These are phyloP conservation scores for Stropharia rugosoannulata DNA, from an alignment of 768 basidiomycete species.

Conservation along the genomic window DNA sequence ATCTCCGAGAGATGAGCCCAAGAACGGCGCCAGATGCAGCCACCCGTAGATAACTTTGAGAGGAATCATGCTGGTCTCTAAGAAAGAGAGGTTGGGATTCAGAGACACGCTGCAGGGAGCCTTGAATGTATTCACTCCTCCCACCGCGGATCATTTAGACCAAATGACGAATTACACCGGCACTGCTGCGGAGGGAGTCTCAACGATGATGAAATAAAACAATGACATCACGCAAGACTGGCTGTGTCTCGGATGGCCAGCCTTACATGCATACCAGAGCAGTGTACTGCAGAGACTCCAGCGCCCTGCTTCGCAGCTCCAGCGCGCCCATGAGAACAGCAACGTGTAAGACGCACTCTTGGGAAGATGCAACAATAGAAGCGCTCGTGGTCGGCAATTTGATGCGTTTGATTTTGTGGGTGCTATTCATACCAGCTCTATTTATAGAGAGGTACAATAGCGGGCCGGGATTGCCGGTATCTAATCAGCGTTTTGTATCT, in stretches of 20 bases:
- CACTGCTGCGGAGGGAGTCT: neutral
- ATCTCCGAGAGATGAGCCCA: neutral
- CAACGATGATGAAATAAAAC: neutral
- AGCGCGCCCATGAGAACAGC: too few species aligned
- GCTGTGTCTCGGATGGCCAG: too few species aligned
- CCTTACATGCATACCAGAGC: neutral
- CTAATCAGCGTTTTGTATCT: conserved; percentile 14
- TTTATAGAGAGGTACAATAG: too few species aligned
- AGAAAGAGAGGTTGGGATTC: neutral
- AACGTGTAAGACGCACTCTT: too few species aligned
- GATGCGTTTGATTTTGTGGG: too few species aligned
- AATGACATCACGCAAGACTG: neutral
- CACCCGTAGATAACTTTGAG: conserved; percentile 4
- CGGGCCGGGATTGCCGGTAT: conserved; percentile 4
- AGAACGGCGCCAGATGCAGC: conserved; percentile 4
- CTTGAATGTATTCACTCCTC: too few species aligned
- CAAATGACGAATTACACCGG: neutral
- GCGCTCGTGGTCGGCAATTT: too few species aligned
- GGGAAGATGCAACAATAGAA: too few species aligned
- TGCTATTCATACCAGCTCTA: too few species aligned
- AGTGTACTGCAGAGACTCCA: neutral
- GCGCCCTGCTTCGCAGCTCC: too few species aligned
- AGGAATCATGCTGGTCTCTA: conserved; percentile 1
- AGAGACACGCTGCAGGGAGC: neutral
- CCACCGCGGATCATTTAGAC: neutral